phyloP scores from a whole-genome alignment of 768 basidiomycete species.

The Myochromella boudieri region DNA sequence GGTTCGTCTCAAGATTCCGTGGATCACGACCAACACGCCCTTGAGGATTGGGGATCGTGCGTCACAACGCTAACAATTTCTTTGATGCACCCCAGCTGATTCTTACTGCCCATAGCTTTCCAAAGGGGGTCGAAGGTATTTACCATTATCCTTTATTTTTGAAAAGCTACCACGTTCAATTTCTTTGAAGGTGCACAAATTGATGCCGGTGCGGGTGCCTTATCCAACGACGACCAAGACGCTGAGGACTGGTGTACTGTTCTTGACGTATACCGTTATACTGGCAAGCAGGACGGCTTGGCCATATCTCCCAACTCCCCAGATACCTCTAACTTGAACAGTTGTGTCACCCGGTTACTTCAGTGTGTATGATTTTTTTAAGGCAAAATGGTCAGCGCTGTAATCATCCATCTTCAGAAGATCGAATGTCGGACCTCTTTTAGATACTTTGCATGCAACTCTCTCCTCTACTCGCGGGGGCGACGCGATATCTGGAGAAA shows the following conservation, averaged over 20 bases:
- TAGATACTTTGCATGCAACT: constrained; percentile 31
- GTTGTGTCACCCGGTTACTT: constrained; percentile 19
- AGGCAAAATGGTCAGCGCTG: too few relatives aligned
- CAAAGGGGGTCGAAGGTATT: constrained; percentile 9
- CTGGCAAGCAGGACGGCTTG: not conserved
- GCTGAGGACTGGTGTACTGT: constrained; percentile 28
- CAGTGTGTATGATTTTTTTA: constrained; percentile 24
- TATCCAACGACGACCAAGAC: constrained; percentile 6
- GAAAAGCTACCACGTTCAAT: constrained; percentile 2
- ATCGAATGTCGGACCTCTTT: constrained; percentile 23
- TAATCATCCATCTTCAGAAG: too few relatives aligned
- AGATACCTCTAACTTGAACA: not conserved
- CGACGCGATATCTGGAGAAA: constrained; percentile 74
- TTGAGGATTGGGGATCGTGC: constrained; percentile 32
- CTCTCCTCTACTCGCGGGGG: constrained; percentile 52
- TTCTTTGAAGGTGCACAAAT: not conserved
- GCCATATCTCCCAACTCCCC: not conserved
- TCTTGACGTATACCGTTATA: constrained; percentile 28
- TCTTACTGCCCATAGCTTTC: too few relatives aligned
- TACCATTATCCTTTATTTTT: constrained; percentile 5
- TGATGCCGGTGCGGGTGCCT: constrained; percentile 2
- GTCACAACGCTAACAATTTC: constrained; percentile 3
- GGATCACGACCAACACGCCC: constrained; percentile 21
- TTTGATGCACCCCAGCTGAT: constrained; percentile 7
- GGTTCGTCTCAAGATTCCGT: constrained; percentile 23